Evolutionary conservation across 2,329 filamentous ascomycete genomes (phyloP).

Genomic region (Decorospora gaudefroyi): DNA sequence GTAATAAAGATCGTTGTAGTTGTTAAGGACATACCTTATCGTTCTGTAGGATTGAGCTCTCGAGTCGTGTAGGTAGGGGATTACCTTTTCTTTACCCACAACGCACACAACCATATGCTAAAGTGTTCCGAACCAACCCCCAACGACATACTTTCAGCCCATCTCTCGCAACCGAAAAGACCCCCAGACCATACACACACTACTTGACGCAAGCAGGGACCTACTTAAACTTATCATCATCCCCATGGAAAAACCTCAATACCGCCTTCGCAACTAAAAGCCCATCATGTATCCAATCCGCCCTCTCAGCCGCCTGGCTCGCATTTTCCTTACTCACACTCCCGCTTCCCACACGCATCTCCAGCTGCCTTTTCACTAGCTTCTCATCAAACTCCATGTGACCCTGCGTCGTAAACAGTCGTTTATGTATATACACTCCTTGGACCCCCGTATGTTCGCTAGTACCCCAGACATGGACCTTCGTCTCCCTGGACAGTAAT

Average conservation of each 20-base stretch:
- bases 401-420: constrained; percentile 55
- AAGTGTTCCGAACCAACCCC: no score
- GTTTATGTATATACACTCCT: constrained; percentile 52
- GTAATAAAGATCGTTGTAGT: no score
- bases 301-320: constrained; percentile 41
- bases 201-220: no score
- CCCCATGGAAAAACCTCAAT: constrained; percentile 41
- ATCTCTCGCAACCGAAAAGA: no score
- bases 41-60: no score
- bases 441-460: constrained; percentile 54
- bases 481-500: constrained; percentile 40
- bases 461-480: constrained; percentile 57
- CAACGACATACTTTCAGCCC: no score
- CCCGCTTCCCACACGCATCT: constrained; percentile 52
- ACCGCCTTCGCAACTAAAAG: constrained; percentile 37
- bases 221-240: constrained; percentile 33
- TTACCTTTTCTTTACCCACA: no score
- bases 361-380: constrained; percentile 54
- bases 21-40: no score
- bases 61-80: no score
- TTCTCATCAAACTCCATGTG: constrained; percentile 55
- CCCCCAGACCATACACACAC: no score
- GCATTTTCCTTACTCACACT: constrained; percentile 46
- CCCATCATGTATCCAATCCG: constrained; percentile 43
- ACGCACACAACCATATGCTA: no score